Evolutionary conservation across 495 filamentous ascomycete genomes (phyloP).

Genomic region (Poronia punctata): DNA sequence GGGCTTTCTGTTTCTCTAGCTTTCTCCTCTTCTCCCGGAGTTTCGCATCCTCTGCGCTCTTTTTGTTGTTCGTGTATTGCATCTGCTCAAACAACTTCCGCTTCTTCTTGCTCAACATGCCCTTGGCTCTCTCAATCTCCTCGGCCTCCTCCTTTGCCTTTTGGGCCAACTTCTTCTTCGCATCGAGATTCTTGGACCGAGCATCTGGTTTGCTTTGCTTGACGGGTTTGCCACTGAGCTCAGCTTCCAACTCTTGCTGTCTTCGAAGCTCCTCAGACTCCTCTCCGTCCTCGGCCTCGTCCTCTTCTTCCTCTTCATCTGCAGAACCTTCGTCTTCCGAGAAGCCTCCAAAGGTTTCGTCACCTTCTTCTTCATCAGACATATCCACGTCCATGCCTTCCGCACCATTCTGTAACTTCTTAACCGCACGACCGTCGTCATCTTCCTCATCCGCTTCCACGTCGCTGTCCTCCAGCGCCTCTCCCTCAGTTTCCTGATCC

Average conservation of each 20-base stretch:
- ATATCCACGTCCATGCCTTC: conserved; percentile 41
- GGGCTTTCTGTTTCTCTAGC: conserved; percentile 60
- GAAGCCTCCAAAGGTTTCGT: conserved; percentile 35
- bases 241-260: conserved; percentile 88
- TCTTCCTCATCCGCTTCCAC: conserved; percentile 41
- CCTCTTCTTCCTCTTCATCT: conserved; percentile 37
- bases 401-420: conserved; percentile 35
- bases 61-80: conserved; percentile 80
- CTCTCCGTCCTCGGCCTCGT: conserved; percentile 41
- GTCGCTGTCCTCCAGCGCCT: conserved; percentile 57
- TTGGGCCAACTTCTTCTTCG: conserved; percentile 61
- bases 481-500: conserved; percentile 76
- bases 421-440: conserved; percentile 30
- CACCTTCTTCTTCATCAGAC: conserved; percentile 30
- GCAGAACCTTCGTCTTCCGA: conserved; percentile 32
- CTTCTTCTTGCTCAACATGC: conserved; percentile 91
- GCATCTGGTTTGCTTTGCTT: conserved; percentile 36
- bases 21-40: conserved; percentile 82
- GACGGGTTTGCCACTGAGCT: conserved; percentile 53
- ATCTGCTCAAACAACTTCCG: conserved; percentile 87
- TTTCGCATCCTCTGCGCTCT: conserved; percentile 64
- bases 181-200: conserved; percentile 55
- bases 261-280: conserved; percentile 45
- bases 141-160: conserved; percentile 69
- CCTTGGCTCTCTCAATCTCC: conserved; percentile 78